phyloP scores from a whole-genome alignment of 768 basidiomycete species.

The Mrakia frigida region DNA sequence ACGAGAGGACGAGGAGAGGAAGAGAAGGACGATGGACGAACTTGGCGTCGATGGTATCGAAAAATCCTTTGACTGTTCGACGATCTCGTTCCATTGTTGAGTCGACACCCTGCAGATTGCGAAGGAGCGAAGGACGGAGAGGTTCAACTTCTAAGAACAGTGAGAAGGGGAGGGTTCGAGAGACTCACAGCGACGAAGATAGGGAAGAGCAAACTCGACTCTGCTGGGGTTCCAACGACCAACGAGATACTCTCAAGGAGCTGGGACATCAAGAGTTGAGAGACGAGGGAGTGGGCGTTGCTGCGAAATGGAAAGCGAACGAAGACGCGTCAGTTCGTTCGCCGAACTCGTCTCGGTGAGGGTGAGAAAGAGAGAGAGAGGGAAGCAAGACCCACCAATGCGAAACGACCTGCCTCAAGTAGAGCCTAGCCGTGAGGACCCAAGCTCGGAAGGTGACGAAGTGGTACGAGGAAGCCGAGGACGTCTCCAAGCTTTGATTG shows the following conservation, averaged over 20 bases:
- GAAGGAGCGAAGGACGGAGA: neutral
- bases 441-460: constrained; percentile 29
- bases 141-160: no score
- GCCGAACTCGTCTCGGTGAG: no score
- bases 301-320: neutral
- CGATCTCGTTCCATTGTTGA: constrained; percentile 30
- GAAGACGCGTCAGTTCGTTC: neutral
- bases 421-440: constrained; percentile 28
- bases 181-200: constrained; percentile 27
- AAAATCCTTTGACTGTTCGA: constrained; percentile 24
- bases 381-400: neutral
- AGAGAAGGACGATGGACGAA: neutral
- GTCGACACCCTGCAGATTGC: neutral
- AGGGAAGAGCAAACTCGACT: constrained; percentile 29
- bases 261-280: constrained; percentile 28
- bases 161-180: neutral
- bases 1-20: neutral
- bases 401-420: constrained; percentile 29
- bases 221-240: constrained; percentile 30
- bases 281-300: constrained; percentile 30
- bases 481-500: constrained; percentile 10
- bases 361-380: neutral
- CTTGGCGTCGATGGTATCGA: constrained; percentile 26
- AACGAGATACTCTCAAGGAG: constrained; percentile 28
- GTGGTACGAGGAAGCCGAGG: constrained; percentile 26